phyloP scores from a whole-genome alignment of 306 rosid species.

The Hippophae tibetana region DNA sequence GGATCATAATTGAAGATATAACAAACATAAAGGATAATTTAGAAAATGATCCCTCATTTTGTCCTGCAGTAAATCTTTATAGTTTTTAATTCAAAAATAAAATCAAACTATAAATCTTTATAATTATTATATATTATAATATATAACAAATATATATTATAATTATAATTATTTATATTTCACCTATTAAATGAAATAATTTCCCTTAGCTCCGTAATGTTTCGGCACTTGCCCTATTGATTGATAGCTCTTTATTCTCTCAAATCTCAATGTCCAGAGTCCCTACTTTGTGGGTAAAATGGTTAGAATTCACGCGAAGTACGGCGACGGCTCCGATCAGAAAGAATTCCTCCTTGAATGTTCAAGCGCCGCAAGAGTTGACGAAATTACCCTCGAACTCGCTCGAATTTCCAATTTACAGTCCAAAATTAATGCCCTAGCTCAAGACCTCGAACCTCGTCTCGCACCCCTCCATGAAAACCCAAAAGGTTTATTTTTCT shows the following conservation, averaged over 20 bases:
- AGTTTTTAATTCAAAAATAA: too few relatives aligned
- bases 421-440: conserved; percentile 13
- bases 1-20: too few relatives aligned
- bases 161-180: too few relatives aligned
- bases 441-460: conserved; percentile 14
- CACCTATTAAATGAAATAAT: too few relatives aligned
- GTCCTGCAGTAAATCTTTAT: too few relatives aligned
- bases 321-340: conserved; percentile 9
- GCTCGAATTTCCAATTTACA: conserved; percentile 17
- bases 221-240: neutral
- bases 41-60: too few relatives aligned
- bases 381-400: conserved; percentile 16
- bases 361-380: neutral
- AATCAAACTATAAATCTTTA: too few relatives aligned
- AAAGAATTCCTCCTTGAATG: conserved; percentile 15
- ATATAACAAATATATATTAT: too few relatives aligned
- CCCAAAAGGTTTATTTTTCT: conserved; percentile 9
- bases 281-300: neutral
- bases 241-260: too few relatives aligned
- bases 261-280: neutral
- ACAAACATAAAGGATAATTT: too few relatives aligned
- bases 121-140: too few relatives aligned
- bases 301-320: conserved; percentile 19
- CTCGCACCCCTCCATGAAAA: conserved; percentile 12
- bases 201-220: neutral